A percentile compares a stretch with the other conserved stretches of the same genome.
phyloP scores from a whole-genome alignment of 331 rosid species.

The Telfairia occidentalis region DNA sequence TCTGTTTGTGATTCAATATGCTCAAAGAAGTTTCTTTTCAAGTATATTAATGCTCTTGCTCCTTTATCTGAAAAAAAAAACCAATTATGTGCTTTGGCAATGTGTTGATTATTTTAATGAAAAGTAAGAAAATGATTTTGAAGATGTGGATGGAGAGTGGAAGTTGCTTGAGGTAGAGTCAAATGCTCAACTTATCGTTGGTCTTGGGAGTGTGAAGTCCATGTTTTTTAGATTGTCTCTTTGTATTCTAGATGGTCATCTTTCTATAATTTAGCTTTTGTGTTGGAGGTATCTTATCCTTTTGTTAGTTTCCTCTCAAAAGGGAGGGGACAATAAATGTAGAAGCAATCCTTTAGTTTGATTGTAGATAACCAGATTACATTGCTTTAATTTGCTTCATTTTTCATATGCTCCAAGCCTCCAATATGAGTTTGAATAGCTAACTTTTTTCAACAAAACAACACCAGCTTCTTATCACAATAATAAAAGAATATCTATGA shows the following conservation, averaged over 20 bases:
- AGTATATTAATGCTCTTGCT: neutral
- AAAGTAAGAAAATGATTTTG: neutral
- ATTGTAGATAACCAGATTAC: neutral
- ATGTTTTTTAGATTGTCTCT: neutral
- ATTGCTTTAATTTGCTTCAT: neutral
- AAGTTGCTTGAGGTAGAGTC: neutral
- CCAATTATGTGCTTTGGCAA: neutral
- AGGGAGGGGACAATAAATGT: neutral
- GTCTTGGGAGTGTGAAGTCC: neutral
- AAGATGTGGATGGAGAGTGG: neutral
- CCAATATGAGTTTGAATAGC: neutral
- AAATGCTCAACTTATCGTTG: neutral
- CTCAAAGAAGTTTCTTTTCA: neutral
- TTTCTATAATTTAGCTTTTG: neutral
- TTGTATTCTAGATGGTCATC: neutral
- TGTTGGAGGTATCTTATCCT: neutral
- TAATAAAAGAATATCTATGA: neutral
- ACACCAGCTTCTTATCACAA: neutral
- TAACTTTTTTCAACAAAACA: neutral
- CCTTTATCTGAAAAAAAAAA: neutral
- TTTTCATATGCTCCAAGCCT: neutral
- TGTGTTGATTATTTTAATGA: neutral
- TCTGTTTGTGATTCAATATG: neutral
- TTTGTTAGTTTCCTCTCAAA: neutral
- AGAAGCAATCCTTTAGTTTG: neutral